These are phyloP conservation scores for Botryotinia calthae DNA, from an alignment of 2,329 filamentous ascomycete genomes.

Conservation along the genomic window DNA sequence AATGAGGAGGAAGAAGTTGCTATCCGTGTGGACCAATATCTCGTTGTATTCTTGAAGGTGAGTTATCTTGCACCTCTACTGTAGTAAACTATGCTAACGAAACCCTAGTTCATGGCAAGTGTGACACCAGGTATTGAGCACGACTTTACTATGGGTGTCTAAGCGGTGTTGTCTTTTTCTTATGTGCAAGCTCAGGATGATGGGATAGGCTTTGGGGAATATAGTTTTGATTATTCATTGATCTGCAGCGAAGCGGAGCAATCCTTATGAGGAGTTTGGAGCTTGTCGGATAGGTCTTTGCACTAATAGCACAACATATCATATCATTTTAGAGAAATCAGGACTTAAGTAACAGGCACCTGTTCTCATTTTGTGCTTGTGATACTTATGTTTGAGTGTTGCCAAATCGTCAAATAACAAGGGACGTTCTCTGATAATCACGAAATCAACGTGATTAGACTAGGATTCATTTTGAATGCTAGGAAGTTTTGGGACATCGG, in stretches of 20 bases:
- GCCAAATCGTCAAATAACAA: not conserved
- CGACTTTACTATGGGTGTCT: slow-evolving; percentile 96
- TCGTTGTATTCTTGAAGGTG: slow-evolving; percentile 82
- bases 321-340: slow-evolving; percentile 4
- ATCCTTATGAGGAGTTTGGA: slow-evolving; percentile 13
- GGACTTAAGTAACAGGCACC: not conserved
- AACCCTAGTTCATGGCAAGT: slow-evolving; percentile 71
- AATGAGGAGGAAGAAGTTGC: slow-evolving; percentile 69
- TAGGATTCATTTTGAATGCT: too few species aligned
- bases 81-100: not conserved
- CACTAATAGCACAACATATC: not conserved
- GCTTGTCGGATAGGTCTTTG: slow-evolving; percentile 3
- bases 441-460: not conserved
- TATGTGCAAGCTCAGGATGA: not conserved
- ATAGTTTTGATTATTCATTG: slow-evolving; percentile 5
- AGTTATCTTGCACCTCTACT: slow-evolving; percentile 29
- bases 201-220: not conserved
- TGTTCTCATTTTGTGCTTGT: not conserved
- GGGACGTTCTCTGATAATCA: not conserved
- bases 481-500: not conserved
- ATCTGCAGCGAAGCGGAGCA: slow-evolving; percentile 1
- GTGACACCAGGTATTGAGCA: slow-evolving; percentile 97
- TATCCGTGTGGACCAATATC: slow-evolving; percentile 83
- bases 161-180: slow-evolving; percentile 26
- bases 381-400: not conserved